Base-by-base conservation (phyloP, 2,329 filamentous ascomycete genomes). In the Nothophoma quercina region DNA sequence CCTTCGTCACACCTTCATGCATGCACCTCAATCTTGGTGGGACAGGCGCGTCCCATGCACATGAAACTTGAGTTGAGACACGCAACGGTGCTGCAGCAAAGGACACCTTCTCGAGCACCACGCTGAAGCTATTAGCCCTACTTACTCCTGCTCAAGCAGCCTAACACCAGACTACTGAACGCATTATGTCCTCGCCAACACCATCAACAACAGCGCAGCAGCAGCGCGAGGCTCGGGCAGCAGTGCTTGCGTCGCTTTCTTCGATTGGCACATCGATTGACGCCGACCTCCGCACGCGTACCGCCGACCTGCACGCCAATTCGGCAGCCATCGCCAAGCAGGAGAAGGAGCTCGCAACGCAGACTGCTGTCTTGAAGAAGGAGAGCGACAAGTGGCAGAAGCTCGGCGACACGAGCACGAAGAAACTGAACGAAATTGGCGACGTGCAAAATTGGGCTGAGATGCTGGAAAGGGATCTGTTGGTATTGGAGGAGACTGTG, bases 391-490 rank as follows among this genome's bases (percentile, higher is more conserved):
- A 84, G 72, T 81, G 90, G 67, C 82, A 81, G 60, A 82, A 82
- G 60, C 79, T 90, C 62, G 85, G 86, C 5, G 83, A 83, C 60
- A 81, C 81, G 51, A 86, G 87, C 28, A 83, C 84, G 36, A 81
- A 82, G 59, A 82, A 81, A 66, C 77, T 93, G 53, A 93, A 92
- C 77, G 89, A 92, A 79, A 79, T 92, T 56, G 89, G 90, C 19
- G 87, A 92, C 69, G 84, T 93, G 68, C 89, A 93, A 79, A 93
- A 93, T 72, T 95, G 90, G 90, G 89, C 90, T 18, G 90, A 95
- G 81, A 85, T 92, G 75, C 79, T 93, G 67, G 90, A 77, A 55
- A 61, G 74, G 38, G 74, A 77, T 41, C 38, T 77, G 52, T 34
- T 77, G 46, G 73, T 76, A 30, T 46, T 77, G 55, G 74, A 77